Base-by-base conservation (phyloP, 306 rosid species). In the Cajanus cajan region DNA sequence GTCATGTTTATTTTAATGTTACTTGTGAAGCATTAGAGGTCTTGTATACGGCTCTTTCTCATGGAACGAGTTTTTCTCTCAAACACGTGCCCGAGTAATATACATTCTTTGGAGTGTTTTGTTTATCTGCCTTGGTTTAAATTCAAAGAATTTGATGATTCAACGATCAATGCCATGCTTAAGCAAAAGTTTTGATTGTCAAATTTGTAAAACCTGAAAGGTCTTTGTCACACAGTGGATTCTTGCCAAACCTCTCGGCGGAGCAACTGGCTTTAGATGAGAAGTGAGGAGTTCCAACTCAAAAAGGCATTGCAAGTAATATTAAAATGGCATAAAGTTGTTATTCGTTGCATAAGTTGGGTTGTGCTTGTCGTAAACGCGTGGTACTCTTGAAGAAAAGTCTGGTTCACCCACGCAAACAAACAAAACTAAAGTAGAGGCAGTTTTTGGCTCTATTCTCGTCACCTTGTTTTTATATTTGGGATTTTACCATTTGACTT, bases 371-470 rank as follows among this genome's bases (percentile, higher is more conserved):
- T 62, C 71, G 82, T 71, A 44, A 71, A 37, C 76, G 82, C 61
- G 72, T 85, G 52, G 80, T 68, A 80, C 66, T 45, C 77, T 65
- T 2, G 12, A 55, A 8, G 16, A 67, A 71, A 64, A 80, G 79
- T 64, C 36, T 44, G 25, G 52, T 55, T 62, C 58, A 61, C 7
- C 28, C 57, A 62, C 45, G 78, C 25, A 50, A 69, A 63, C 7
- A 44, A 57, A 84, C 61, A 80, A 80, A 76, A 54, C 31, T 28
- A n/a, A n/a, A n/a, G 34, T 57, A 28, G 67, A 57, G 24, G 66
- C 72, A 34, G 34, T 74, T 80, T 69, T 79, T 79, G 77, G 62
- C 40, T 67, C 13, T 73, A 43, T 55, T 66, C 16, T 40, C 48
- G 37, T 78, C 81, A 36, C 54, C 2, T 68, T 43, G 6, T 61